Conservation (phyloP, 305 asterid species). For the Stenogyne calaminthoides region DNA sequence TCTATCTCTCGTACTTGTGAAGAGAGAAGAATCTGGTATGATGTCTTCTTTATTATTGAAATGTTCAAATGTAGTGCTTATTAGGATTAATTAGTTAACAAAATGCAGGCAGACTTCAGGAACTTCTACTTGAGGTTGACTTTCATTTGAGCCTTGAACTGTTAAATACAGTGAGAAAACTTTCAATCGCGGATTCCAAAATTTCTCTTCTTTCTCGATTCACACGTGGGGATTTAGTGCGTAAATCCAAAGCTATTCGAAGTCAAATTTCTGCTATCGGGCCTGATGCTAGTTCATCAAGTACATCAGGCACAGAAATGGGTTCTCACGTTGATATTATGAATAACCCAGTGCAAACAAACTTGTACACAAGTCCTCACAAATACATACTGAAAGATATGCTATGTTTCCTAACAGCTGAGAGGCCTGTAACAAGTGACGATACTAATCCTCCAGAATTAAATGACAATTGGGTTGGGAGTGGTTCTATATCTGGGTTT, state of each 20-base stretch:
- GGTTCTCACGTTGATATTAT: conserved; percentile 43
- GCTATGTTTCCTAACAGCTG: conserved; percentile 52
- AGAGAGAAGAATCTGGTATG: conserved; percentile 77
- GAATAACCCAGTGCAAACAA: conserved; percentile 35
- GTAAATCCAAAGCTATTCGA: conserved; percentile 42
- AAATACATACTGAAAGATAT: conserved; percentile 71
- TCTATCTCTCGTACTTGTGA: conserved; percentile 61
- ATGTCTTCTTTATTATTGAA: conserved; percentile 20
- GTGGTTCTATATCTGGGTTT: conserved; percentile 76
- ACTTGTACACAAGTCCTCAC: conserved; percentile 46
- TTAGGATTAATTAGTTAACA: conserved; percentile 31
- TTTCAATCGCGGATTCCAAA: conserved; percentile 64
- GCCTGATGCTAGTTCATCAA: conserved; percentile 44
- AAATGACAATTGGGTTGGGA: conserved; percentile 76
- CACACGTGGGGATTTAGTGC: conserved; percentile 47
- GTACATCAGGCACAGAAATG: conserved; percentile 41
- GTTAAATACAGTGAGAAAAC: conserved; percentile 46
- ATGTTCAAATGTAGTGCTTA: conserved; percentile 26
- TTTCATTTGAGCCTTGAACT: conserved; percentile 49
- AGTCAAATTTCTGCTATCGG: conserved; percentile 39
- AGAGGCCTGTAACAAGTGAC: conserved; percentile 49
- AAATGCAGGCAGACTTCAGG: conserved; percentile 75
- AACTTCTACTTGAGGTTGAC: conserved; percentile 72
- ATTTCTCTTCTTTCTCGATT: conserved; percentile 72
- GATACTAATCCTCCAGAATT: conserved; percentile 34